These are phyloP conservation scores for Clohesyomyces aquaticus DNA, from an alignment of 495 filamentous ascomycete genomes.

Conservation along the genomic window DNA sequence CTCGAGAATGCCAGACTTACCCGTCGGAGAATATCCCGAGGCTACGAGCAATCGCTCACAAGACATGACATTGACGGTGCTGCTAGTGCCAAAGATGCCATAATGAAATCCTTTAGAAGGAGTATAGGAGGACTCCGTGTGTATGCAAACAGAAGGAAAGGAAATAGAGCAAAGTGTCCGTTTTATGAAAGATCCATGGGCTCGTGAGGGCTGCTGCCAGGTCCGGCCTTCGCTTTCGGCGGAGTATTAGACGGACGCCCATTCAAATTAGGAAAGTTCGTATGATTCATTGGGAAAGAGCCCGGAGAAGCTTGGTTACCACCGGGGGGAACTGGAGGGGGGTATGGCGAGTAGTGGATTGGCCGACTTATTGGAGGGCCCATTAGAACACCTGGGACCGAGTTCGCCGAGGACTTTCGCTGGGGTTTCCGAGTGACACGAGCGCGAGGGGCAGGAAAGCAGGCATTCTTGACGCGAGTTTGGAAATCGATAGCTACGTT, in stretches of 20 bases:
- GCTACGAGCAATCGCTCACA: background rate
- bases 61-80: background rate
- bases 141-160: background rate
- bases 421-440: background rate
- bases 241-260: background rate
- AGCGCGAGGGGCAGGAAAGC: slow-evolving; percentile 19
- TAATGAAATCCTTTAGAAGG: background rate
- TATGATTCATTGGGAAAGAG: background rate
- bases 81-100: background rate
- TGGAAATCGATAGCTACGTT: slow-evolving; percentile 29
- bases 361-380: background rate
- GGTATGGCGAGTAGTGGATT: background rate
- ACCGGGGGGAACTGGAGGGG: background rate
- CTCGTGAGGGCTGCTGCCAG: background rate
- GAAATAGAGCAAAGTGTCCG: background rate
- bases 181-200: background rate
- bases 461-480: slow-evolving; percentile 32
- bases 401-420: background rate
- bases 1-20: background rate
- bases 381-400: background rate
- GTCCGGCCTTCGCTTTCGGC: background rate
- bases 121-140: background rate
- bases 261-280: background rate
- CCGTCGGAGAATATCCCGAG: background rate
- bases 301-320: background rate